Evolutionary conservation across 257 asterid genomes (phyloP).

Genomic region (Ophiorrhiza pumila): DNA sequence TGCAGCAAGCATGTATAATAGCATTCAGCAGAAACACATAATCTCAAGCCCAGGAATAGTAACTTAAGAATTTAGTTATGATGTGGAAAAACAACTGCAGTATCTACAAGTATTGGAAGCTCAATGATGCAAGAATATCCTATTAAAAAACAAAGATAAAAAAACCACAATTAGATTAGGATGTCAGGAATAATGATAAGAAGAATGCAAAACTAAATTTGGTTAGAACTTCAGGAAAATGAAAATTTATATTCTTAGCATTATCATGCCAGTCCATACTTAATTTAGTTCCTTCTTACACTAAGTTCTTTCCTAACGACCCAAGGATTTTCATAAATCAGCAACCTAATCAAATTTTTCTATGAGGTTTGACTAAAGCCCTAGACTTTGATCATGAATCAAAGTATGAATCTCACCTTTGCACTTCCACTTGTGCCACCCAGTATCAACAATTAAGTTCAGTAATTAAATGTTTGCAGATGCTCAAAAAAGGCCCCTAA

Average conservation of each 20-base stretch:
- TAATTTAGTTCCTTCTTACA: neutral
- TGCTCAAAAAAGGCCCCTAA: neutral
- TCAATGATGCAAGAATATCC: neutral
- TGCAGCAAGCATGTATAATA: constrained; percentile 28
- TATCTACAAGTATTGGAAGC: neutral
- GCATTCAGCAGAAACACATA: constrained; percentile 2
- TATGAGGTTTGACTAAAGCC: too few relatives aligned
- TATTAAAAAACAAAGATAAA: neutral
- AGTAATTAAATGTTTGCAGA: neutral
- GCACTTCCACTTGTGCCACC: too few relatives aligned
- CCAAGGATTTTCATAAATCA: neutral
- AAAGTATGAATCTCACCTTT: neutral
- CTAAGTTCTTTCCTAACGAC: neutral
- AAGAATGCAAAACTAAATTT: neutral
- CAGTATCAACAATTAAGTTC: neutral
- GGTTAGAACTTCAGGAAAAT: neutral
- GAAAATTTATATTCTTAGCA: neutral
- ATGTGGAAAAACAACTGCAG: neutral
- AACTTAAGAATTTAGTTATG: neutral
- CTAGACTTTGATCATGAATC: neutral
- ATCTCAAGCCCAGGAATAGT: neutral
- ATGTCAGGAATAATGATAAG: neutral
- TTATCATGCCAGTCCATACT: neutral
- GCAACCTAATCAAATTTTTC: neutral
- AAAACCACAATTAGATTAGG: neutral